Evolutionary conservation across 2,329 filamentous ascomycete species (phyloP).

Genomic region (Fusarium udum): DNA sequence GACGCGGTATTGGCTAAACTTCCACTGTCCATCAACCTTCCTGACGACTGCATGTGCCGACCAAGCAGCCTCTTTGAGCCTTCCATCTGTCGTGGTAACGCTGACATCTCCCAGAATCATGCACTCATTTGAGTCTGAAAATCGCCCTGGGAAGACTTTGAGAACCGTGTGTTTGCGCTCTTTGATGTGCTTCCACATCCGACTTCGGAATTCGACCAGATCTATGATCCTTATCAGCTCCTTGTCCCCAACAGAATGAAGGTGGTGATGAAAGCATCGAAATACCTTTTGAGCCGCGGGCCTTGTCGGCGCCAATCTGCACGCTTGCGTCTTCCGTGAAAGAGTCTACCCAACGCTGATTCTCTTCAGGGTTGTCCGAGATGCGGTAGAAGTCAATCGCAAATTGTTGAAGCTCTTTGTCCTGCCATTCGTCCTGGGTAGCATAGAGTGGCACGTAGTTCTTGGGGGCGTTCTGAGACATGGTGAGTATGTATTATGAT

Average conservation of each 20-base stretch:
- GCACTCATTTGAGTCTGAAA: constrained; percentile 38
- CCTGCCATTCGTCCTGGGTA: constrained; percentile 43
- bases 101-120: constrained; percentile 48
- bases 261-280: neutral
- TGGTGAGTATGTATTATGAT: neutral
- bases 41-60: constrained; percentile 46
- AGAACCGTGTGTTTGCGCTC: constrained; percentile 53
- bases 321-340: constrained; percentile 55
- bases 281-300: constrained; percentile 48
- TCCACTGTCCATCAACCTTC: constrained; percentile 46
- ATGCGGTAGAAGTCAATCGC: constrained; percentile 55
- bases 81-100: constrained; percentile 42
- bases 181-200: constrained; percentile 56
- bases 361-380: constrained; percentile 54
- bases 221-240: constrained; percentile 44
- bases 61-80: constrained; percentile 43
- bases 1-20: constrained; percentile 47
- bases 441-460: constrained; percentile 48
- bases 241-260: neutral
- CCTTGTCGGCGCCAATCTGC: constrained; percentile 53
- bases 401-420: constrained; percentile 50
- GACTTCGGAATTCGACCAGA: constrained; percentile 51
- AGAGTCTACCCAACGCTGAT: constrained; percentile 55
- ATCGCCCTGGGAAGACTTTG: constrained; percentile 55
- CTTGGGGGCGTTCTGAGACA: constrained; percentile 34